Conservation (phyloP, 352 stramenopile genomes). For the Phytophthora pisi region DNA sequence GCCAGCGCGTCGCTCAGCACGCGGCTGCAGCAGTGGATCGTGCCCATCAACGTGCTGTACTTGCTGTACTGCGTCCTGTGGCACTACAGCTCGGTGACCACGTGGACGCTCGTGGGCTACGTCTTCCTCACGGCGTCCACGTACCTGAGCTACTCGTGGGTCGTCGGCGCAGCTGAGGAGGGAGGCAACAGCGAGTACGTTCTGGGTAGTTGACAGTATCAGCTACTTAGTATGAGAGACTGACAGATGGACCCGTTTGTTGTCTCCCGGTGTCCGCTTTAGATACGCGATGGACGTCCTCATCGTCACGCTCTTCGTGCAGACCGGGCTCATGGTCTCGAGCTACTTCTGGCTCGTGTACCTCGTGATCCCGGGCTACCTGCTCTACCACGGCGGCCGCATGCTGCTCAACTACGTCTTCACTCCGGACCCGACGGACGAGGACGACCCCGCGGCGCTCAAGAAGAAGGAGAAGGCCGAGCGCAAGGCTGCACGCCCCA, state of each 20-base stretch:
- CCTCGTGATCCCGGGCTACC: conserved; percentile 79
- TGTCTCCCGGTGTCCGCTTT: conserved; percentile 11
- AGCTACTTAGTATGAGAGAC: conserved; percentile 15
- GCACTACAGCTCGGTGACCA: conserved; percentile 66
- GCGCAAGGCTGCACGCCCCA: conserved; percentile 59
- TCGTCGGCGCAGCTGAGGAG: conserved; percentile 77
- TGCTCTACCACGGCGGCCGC: conserved; percentile 80
- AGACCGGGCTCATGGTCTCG: conserved; percentile 74
- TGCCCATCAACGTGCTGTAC: conserved; percentile 84
- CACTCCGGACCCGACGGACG: conserved; percentile 59
- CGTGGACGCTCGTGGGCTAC: conserved; percentile 76
- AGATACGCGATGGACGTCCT: conserved; percentile 88
- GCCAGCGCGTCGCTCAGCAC: conserved; percentile 71
- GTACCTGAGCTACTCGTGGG: conserved; percentile 85
- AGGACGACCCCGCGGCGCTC: conserved; percentile 55
- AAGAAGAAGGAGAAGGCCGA: conserved; percentile 86
- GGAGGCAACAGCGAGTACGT: conserved; percentile 80
- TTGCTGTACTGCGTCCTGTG: conserved; percentile 80
- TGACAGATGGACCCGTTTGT: conserved; percentile 19
- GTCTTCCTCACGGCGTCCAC: conserved; percentile 65
- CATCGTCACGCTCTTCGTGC: conserved; percentile 81
- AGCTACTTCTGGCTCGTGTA: conserved; percentile 90
- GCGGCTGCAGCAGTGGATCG: conserved; percentile 78
- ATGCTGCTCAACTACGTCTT: conserved; percentile 88
- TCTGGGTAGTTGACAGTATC: conserved; percentile 21